Conservation (phyloP, 179 eudicot genomes). For the Patellifolia procumbens region DNA sequence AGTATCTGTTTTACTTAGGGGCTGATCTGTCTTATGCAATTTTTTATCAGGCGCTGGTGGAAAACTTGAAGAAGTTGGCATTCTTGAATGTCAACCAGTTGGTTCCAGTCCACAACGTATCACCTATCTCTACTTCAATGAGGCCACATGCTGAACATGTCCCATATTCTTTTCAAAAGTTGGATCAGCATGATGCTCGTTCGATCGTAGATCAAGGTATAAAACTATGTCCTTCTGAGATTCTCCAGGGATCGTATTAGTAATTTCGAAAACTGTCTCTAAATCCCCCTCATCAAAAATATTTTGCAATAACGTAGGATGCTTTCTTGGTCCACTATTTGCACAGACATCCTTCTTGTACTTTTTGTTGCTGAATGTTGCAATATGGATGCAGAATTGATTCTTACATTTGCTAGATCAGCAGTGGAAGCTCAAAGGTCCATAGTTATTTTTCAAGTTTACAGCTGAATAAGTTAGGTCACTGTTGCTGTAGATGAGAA, state of each 20-base stretch:
- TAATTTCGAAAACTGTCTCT: background rate
- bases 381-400: background rate
- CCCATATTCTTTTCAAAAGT: constrained; percentile 26
- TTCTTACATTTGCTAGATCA: background rate
- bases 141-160: constrained; percentile 30
- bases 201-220: constrained; percentile 53
- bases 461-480: background rate
- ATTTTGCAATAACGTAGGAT: background rate
- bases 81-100: constrained; percentile 38
- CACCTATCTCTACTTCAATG: constrained; percentile 30
- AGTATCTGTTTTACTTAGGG: too few species aligned
- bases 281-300: background rate
- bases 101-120: constrained; percentile 32
- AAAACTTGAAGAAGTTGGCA: constrained; percentile 49
- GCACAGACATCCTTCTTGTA: background rate
- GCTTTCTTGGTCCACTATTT: background rate
- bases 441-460: background rate
- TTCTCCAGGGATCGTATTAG: background rate
- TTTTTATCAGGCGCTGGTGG: constrained; percentile 52
- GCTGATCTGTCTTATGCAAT: constrained; percentile 5
- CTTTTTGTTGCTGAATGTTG: background rate
- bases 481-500: background rate
- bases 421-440: background rate
- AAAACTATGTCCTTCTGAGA: background rate
- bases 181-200: constrained; percentile 33